Conservation (phyloP, 371 early-diverging fungal species). For the Zopfochytrium polystomum region DNA sequence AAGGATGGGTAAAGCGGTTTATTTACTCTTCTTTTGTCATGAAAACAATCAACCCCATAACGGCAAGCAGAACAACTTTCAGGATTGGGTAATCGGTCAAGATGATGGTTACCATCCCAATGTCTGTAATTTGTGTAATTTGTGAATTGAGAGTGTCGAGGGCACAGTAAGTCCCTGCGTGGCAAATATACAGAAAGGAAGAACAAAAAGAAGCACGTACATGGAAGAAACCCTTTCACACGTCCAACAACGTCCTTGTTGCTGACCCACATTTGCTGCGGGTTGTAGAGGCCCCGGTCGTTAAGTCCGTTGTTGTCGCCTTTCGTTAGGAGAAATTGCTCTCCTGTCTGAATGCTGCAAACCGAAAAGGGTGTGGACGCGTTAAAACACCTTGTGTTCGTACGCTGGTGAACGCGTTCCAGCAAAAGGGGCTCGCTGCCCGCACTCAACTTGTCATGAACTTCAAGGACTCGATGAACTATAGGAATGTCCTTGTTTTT, state of each 20-base stretch:
- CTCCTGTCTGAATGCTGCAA: constrained; percentile 44
- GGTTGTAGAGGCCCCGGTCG: constrained; percentile 91
- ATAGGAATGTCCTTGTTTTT: constrained; percentile 92
- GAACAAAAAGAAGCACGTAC: constrained; percentile 2
- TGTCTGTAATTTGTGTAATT: constrained; percentile 85
- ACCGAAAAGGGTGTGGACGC: not conserved
- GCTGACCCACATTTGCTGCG: constrained; percentile 86
- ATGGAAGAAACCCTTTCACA: constrained; percentile 67
- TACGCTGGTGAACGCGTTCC: no score
- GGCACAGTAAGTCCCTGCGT: not conserved
- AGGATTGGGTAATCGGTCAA: constrained; percentile 94
- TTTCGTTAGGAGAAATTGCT: constrained; percentile 91
- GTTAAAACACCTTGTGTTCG: no score
- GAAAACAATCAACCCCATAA: constrained; percentile 71
- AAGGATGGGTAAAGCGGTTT: not conserved
- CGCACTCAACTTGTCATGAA: constrained; percentile 55
- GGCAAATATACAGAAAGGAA: not conserved
- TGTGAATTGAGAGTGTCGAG: constrained; percentile 36
- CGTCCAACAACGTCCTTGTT: constrained; percentile 84
- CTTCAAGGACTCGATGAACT: constrained; percentile 94
- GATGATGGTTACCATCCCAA: constrained; percentile 95
- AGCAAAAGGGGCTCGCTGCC: not conserved
- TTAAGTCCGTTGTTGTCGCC: constrained; percentile 97
- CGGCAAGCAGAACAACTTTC: constrained; percentile 75
- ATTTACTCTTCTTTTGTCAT: no score